Conservation (phyloP, 257 asterid species). For the Lithospermum erythrorhizon region DNA sequence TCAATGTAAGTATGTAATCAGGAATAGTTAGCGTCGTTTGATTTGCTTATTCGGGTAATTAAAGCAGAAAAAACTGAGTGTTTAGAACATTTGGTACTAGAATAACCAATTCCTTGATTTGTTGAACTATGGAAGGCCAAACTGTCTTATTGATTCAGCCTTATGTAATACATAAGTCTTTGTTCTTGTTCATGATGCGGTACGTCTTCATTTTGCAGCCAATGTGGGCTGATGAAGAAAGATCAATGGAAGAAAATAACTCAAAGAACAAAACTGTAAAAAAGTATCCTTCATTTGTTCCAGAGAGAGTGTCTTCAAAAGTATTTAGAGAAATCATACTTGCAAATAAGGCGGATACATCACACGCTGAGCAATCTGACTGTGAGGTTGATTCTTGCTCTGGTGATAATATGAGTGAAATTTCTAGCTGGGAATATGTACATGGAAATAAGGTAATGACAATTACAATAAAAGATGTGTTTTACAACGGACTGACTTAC, state of each 20-base stretch:
- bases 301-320: slow-evolving; percentile 53
- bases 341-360: slow-evolving; percentile 13
- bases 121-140: too few species aligned
- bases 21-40: too few species aligned
- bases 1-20: slow-evolving; percentile 48
- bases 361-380: slow-evolving; percentile 14
- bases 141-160: slow-evolving; percentile 4
- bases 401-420: slow-evolving; percentile 22
- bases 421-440: slow-evolving; percentile 33
- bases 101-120: too few species aligned
- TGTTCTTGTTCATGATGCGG: too few species aligned
- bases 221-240: slow-evolving; percentile 62
- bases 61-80: too few species aligned
- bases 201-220: slow-evolving; percentile 27
- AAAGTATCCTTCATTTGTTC: slow-evolving; percentile 48
- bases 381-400: slow-evolving; percentile 16
- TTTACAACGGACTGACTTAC: slow-evolving; percentile 26
- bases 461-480: slow-evolving; percentile 17
- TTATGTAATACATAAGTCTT: not conserved
- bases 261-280: slow-evolving; percentile 20
- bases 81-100: too few species aligned
- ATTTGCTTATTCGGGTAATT: too few species aligned
- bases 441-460: slow-evolving; percentile 44
- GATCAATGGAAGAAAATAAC: slow-evolving; percentile 27
- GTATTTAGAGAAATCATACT: slow-evolving; percentile 26